Evolutionary conservation across 352 stramenopile genomes (phyloP).

Genomic region (Elongisporangium prolatum): DNA sequence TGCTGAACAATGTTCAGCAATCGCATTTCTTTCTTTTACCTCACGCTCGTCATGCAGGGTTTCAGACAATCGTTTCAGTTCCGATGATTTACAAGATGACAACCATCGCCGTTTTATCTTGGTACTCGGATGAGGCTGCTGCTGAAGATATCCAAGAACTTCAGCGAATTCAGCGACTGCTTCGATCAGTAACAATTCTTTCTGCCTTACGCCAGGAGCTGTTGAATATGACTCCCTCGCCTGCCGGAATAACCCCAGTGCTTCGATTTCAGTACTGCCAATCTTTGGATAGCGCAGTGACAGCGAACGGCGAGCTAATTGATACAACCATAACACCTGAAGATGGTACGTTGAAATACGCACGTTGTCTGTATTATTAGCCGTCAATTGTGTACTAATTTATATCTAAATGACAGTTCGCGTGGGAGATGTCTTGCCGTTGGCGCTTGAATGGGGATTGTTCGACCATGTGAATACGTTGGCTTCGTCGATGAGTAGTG

Average conservation of each 20-base stretch:
- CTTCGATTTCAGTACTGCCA: constrained; percentile 78
- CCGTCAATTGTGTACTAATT: constrained; percentile 4
- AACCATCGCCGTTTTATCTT: constrained; percentile 73
- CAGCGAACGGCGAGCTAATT: constrained; percentile 60
- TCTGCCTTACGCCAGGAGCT: constrained; percentile 54
- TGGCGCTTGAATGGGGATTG: constrained; percentile 70
- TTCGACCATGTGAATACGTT: constrained; percentile 65
- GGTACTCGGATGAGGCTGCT: constrained; percentile 57
- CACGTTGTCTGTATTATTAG: no score
- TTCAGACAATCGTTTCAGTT: constrained; percentile 65
- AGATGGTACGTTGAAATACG: constrained; percentile 33
- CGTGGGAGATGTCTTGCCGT: constrained; percentile 43
- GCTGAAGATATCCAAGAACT: constrained; percentile 55
- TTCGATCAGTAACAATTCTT: constrained; percentile 66
- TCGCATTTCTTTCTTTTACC: constrained; percentile 73
- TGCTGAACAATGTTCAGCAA: constrained; percentile 38
- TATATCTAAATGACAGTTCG: constrained; percentile 26
- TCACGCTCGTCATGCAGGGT: constrained; percentile 51
- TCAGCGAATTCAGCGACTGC: constrained; percentile 61
- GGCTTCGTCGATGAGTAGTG: constrained; percentile 77
- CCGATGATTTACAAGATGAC: constrained; percentile 85
- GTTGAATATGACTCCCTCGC: constrained; percentile 20
- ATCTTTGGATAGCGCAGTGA: constrained; percentile 67
- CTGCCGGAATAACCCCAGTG: constrained; percentile 23
- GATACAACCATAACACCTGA: constrained; percentile 27